phyloP scores from a whole-genome alignment of 2,329 filamentous ascomycete genomes.

The Nemania diffusa region DNA sequence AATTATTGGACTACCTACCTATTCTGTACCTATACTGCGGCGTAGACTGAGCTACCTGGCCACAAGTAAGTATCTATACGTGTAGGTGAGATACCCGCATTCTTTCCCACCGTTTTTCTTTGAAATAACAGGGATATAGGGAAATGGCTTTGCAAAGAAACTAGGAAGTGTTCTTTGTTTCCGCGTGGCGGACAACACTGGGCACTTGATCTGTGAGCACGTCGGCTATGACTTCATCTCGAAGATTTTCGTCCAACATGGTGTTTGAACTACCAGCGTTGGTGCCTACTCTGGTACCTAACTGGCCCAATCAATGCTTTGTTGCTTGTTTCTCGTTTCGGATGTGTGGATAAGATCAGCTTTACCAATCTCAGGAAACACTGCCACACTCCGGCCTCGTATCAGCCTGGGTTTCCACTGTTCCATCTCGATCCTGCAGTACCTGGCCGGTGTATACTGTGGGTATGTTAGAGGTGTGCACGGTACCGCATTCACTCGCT shows the following conservation, averaged over 20 bases:
- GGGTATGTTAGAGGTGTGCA: too few species aligned
- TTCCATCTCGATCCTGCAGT: constrained; percentile 7
- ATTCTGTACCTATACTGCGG: too few species aligned
- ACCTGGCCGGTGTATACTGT: too few species aligned
- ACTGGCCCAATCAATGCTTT: background rate
- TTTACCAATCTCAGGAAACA: constrained; percentile 10
- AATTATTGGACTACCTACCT: too few species aligned
- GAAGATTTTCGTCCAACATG: background rate
- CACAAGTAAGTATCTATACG: too few species aligned
- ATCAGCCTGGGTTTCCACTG: constrained; percentile 31
- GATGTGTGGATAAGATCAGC: background rate
- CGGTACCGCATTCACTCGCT: too few species aligned
- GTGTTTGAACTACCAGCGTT: too few species aligned
- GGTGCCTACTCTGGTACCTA: background rate
- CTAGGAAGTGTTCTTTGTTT: background rate
- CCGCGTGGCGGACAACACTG: background rate
- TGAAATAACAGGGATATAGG: too few species aligned
- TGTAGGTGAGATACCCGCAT: too few species aligned
- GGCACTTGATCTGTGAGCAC: background rate
- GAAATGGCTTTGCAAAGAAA: too few species aligned
- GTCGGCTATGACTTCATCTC: background rate
- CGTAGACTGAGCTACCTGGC: too few species aligned
- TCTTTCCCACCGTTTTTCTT: too few species aligned
- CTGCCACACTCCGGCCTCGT: constrained; percentile 33
- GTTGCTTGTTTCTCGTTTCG: background rate